Conservation (phyloP, 805 yeast species). For the Candida quercuum region DNA sequence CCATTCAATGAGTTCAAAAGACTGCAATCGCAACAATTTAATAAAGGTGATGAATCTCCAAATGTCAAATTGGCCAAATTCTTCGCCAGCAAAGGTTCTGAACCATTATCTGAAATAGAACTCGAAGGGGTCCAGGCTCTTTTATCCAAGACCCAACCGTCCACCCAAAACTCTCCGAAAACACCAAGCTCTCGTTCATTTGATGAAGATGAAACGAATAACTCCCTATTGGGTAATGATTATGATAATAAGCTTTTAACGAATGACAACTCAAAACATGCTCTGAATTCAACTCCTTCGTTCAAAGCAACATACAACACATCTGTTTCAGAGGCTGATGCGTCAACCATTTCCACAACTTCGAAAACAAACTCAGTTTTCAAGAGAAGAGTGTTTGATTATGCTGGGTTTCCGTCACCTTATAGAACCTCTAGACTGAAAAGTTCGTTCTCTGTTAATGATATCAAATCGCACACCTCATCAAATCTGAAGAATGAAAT, state of each 20-base stretch:
- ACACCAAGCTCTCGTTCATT: constrained; percentile 5
- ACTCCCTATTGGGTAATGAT: not conserved
- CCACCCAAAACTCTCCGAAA: constrained; percentile 20
- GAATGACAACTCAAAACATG: constrained; percentile 1
- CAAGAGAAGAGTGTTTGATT: constrained; percentile 31
- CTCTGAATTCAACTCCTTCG: constrained; percentile 23
- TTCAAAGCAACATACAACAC: constrained; percentile 29
- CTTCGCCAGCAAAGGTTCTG: constrained; percentile 68
- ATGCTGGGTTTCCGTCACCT: constrained; percentile 33
- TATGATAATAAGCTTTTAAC: constrained; percentile 5
- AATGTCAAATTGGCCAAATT: constrained; percentile 63
- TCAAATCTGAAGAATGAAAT: not conserved
- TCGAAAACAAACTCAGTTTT: constrained; percentile 19
- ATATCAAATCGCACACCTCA: constrained; percentile 2
- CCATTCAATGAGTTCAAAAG: constrained; percentile 17
- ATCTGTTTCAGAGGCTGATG: constrained; percentile 10
- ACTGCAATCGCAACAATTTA: constrained; percentile 1
- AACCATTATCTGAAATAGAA: constrained; percentile 69
- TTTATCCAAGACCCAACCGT: constrained; percentile 36
- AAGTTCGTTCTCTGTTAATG: constrained; percentile 9
- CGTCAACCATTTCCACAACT: constrained; percentile 13
- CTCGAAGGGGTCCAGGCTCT: constrained; percentile 76
- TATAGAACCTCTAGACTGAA: constrained; percentile 29
- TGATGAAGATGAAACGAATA: constrained; percentile 5
- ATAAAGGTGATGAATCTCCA: constrained; percentile 30